Evolutionary conservation across 2,329 filamentous ascomycete genomes (phyloP), one percentile per base, ranked within the genome.

Genomic region (Elsinoe ampelina): DNA sequence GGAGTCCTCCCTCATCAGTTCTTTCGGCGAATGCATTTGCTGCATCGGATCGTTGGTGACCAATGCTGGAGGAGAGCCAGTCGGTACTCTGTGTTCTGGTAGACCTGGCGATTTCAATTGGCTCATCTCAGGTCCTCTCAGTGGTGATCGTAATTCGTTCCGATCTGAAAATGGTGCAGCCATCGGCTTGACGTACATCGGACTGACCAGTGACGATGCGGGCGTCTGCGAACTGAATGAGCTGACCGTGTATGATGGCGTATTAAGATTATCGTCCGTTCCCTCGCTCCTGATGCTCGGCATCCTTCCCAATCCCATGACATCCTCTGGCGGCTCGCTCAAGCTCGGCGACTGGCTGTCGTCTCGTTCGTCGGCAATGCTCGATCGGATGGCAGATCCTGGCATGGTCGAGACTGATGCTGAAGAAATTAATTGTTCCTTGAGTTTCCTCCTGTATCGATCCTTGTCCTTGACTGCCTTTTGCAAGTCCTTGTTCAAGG

Each of bases 401-500:
- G 63, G 61, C 57, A 67, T 51, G n/a, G 61, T 39, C 13, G 66
- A 64, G 38, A 64, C 64, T 7, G 67, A 67, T 15, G 64, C 59
- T 20, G 75, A 70, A 58, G 78, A 73, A 30, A 72, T 73, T 62
- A 82, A 72, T 58, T 81, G 70, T 57, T 97, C 91, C 71, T 95
- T 95, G 42, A 95, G 70, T 71, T 93, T 95, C 70, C 86, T 91
- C 64, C 88, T 84, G 68, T 97, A 97, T 64, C 86, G 86, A 63
- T 97, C 92, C 72, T 96, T 96, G 63, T 97, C 93, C 68, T 95
- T 95, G 61, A 95, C 72, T 1, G 91, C 84, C 54, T 88, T 83
- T 71, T 97, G 92, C 11, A 98, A 76, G 68, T 98, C 93, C 70
- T 93, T 95, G 67, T 97, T 96, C 61, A 98, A 77, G 6, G 91